A percentile compares a stretch with the other conserved stretches of the same genome.
Evolutionary conservation across 768 basidiomycete species (phyloP).

Genomic region (Boletus rufocinnamomeus): DNA sequence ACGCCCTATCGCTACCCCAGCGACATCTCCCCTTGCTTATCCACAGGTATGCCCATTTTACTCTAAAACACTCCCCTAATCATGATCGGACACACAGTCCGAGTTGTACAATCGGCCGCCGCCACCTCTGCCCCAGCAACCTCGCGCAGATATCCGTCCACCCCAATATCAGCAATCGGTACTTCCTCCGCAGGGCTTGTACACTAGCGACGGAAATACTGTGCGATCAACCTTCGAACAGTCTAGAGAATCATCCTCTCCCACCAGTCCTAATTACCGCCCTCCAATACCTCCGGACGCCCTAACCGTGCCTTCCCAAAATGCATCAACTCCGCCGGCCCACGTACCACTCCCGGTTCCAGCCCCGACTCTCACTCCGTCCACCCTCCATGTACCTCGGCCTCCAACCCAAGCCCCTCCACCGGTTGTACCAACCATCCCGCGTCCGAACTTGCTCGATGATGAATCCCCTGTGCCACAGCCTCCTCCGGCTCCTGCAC

Average conservation of each 20-base stretch:
- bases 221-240: slow-evolving; percentile 22
- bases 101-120: slow-evolving; percentile 38
- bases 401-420: slow-evolving; percentile 26
- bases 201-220: slow-evolving; percentile 21
- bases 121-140: slow-evolving; percentile 35
- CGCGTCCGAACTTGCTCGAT: slow-evolving; percentile 64
- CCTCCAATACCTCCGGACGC: slow-evolving; percentile 30
- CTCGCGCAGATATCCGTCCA: slow-evolving; percentile 23
- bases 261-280: slow-evolving; percentile 33
- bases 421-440: slow-evolving; percentile 10
- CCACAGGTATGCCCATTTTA: slow-evolving; percentile 25
- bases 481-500: slow-evolving; percentile 42
- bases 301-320: slow-evolving; percentile 28
- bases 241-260: slow-evolving; percentile 22
- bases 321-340: slow-evolving; percentile 33
- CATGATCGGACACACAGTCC: slow-evolving; percentile 17
- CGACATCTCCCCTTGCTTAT: slow-evolving; percentile 6
- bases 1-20: slow-evolving; percentile 19
- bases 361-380: slow-evolving; percentile 24
- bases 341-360: slow-evolving; percentile 19
- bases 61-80: slow-evolving; percentile 5
- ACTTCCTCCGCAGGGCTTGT: slow-evolving; percentile 18
- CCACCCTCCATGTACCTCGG: slow-evolving; percentile 26
- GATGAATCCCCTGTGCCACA: slow-evolving; percentile 46
- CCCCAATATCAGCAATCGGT: slow-evolving; percentile 32